Evolutionary conservation across 306 rosid genomes (phyloP).

Genomic region (Rosa chinensis): DNA sequence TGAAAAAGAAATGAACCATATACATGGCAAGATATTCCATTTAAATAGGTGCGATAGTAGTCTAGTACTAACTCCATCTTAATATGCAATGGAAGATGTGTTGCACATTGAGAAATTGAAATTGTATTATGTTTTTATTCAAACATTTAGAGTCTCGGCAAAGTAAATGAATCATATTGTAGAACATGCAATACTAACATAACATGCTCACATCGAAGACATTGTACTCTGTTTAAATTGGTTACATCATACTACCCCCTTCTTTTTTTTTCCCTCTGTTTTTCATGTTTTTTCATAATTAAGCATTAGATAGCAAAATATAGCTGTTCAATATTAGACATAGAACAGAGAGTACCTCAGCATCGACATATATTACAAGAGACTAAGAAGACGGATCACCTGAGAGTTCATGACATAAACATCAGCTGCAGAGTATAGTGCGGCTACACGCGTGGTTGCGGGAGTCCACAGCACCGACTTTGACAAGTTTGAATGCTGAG

Average conservation of each 20-base stretch:
- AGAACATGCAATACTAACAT: background rate
- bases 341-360: background rate
- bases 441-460: conserved; percentile 70
- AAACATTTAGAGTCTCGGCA: background rate
- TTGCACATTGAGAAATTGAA: background rate
- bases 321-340: background rate
- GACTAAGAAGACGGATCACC: conserved; percentile 44
- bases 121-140: background rate
- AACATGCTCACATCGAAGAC: background rate
- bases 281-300: background rate
- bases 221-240: background rate
- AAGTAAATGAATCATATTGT: background rate
- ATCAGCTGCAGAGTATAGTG: conserved; percentile 92
- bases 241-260: background rate
- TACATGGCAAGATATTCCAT: background rate
- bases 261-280: background rate
- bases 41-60: background rate
- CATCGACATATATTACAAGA: background rate
- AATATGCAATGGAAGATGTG: background rate
- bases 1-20: background rate
- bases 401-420: conserved; percentile 89
- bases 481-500: conserved; percentile 70
- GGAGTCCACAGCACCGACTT: conserved; percentile 84
- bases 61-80: background rate
- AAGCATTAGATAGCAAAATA: background rate